A percentile compares a stretch with the other conserved stretches of the same genome.
Conservation (phyloP, 1,284 basidiomycete species). For the Ustilago nuda region DNA sequence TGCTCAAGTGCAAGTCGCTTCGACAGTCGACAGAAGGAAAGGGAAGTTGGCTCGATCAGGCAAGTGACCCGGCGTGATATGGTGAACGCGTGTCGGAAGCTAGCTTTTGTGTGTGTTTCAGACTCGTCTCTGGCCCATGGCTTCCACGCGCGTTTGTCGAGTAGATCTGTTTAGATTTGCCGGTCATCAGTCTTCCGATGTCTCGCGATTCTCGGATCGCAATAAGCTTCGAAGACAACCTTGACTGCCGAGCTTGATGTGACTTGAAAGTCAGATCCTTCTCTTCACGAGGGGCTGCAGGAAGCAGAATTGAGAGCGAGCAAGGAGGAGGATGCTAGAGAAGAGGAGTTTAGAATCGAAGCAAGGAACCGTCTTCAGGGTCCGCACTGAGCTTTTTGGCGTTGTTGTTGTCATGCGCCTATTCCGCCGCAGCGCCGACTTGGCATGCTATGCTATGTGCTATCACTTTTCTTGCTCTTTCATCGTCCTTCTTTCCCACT, state of each 20-base stretch:
- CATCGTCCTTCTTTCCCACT: too few species aligned
- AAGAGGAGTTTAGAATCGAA: background rate
- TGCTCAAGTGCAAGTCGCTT: too few species aligned
- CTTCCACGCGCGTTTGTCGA: conserved; percentile 6
- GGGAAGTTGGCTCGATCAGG: too few species aligned
- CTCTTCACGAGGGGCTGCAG: background rate
- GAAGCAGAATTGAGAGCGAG: background rate
- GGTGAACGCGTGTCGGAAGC: background rate
- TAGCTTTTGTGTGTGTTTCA: background rate
- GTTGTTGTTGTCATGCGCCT: background rate
- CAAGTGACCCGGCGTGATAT: background rate
- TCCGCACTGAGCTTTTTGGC: background rate
- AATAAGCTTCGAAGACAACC: background rate
- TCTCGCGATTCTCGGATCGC: background rate
- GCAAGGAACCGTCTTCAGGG: conserved; percentile 1
- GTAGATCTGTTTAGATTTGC: background rate
- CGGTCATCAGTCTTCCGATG: background rate
- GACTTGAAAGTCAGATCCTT: too few species aligned
- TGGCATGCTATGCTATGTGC: background rate
- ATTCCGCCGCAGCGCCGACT: background rate
- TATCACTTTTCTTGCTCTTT: background rate
- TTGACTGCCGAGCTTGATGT: background rate
- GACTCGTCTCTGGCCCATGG: background rate
- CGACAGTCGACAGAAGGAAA: too few species aligned
- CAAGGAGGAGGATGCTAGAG: background rate